Conservation (phyloP, 2,329 filamentous ascomycete species). For the Penicillium paneum region DNA sequence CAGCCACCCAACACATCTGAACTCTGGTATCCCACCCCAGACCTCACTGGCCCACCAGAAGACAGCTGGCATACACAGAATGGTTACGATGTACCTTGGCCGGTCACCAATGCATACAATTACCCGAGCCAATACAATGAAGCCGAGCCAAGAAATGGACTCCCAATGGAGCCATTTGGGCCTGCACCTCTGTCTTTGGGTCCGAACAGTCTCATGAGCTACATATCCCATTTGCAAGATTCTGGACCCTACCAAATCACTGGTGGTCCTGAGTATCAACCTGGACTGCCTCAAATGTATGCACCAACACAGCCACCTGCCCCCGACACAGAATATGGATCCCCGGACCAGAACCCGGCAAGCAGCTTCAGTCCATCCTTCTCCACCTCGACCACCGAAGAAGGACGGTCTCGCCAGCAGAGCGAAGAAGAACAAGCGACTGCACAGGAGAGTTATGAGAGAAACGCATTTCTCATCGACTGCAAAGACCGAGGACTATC, state of each 20-base stretch:
- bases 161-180: neutral
- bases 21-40: neutral
- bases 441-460: conserved; percentile 21
- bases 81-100: neutral
- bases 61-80: neutral
- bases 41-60: neutral
- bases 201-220: neutral
- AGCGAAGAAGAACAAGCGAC: conserved; percentile 2
- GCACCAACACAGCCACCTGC: neutral
- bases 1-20: neutral
- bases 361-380: neutral
- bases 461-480: conserved; percentile 42
- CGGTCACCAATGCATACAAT: neutral
- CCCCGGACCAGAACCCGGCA: neutral
- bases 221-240: neutral
- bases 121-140: neutral
- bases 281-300: neutral
- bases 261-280: too few species aligned
- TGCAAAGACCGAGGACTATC: conserved; percentile 44
- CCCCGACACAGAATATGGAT: neutral
- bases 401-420: neutral
- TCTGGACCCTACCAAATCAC: neutral
- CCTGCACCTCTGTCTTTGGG: neutral
- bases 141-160: neutral
- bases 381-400: neutral